Evolutionary conservation across 2,329 filamentous ascomycete genomes (phyloP), one percentile per base, ranked within the genome.

Genomic region (Lasiodiplodia citricola): DNA sequence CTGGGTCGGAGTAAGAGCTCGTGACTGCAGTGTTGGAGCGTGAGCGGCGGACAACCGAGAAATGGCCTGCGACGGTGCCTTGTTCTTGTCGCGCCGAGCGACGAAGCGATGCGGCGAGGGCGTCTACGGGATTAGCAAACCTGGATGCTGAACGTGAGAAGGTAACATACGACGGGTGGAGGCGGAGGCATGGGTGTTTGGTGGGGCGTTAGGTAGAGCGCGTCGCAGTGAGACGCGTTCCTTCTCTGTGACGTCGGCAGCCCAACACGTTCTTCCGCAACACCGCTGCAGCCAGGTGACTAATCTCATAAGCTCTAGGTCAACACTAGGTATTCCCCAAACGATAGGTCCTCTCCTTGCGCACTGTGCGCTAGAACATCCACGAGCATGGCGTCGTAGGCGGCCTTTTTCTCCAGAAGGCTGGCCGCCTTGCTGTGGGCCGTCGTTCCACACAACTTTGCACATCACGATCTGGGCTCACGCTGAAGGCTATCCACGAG

Each of bases 141-240:
- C 50, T 10, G 28, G 6, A 16, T n/a, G 23, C 14, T 64, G 62
- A 2, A 3, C 35, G 21, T n/a, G 23, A 31, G 25, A 28, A 18
- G 37, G 5, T 1, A 41, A 54, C 63, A 18, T 56, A 66, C 63
- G 35, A 56, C 51, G n/a, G 63, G 63, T 38, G 63, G 63, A 35
- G 63, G 63, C 8, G 51, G 63, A 64, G 60, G 44, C 60, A 64
- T 64, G 47, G 60, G 28, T 64, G 60, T 23, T 63, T n/a, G 60
- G 47, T 64, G 60, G 31, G 47, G 60, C 58, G 58, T 35, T n/a
- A 23, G n/a, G n/a, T n/a, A n/a, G 57, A 21, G 25, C 18, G 54
- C 25, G 28, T 37, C 44, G 60, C 60, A 35, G 28, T 16, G 51
- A 31, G 51, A 52, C 60, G 60, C 60, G 57, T 50, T 23, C 54